phyloP scores from a whole-genome alignment of 176 grass and related monocot genomes.

The Olyra latifolia region DNA sequence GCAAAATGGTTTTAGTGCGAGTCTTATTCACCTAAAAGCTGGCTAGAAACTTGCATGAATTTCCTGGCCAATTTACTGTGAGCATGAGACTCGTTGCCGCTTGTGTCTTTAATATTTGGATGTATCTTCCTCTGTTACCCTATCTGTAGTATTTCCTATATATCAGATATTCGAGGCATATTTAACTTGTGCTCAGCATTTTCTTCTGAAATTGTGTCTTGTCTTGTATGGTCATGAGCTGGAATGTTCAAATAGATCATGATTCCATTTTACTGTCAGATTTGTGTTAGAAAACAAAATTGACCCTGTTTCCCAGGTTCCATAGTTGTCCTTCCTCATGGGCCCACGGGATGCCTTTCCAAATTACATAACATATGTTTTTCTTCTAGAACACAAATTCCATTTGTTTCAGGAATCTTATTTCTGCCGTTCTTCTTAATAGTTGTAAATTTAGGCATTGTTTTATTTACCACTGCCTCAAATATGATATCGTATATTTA shows the following conservation, averaged over 20 bases:
- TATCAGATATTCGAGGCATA: neutral
- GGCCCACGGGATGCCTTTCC: neutral
- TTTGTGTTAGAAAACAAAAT: neutral
- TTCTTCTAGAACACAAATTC: neutral
- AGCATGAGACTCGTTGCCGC: neutral
- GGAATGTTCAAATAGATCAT: neutral
- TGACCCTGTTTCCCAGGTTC: neutral
- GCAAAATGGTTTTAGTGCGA: neutral
- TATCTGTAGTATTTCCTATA: constrained; percentile 3
- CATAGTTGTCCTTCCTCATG: neutral
- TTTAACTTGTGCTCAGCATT: neutral
- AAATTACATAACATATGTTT: neutral
- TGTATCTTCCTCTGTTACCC: neutral
- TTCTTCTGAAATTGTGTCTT: neutral
- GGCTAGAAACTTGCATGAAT: neutral
- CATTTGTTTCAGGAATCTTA: neutral
- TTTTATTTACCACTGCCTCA: neutral
- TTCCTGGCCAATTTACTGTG: neutral
- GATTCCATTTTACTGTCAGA: neutral
- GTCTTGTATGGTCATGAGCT: neutral
- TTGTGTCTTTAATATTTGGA: neutral
- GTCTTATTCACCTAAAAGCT: constrained; percentile 8
- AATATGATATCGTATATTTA: neutral
- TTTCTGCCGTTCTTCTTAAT: neutral
- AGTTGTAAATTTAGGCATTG: neutral